phyloP scores from a whole-genome alignment of 148 eudicot genomes.

The Selenicereus undatus region DNA sequence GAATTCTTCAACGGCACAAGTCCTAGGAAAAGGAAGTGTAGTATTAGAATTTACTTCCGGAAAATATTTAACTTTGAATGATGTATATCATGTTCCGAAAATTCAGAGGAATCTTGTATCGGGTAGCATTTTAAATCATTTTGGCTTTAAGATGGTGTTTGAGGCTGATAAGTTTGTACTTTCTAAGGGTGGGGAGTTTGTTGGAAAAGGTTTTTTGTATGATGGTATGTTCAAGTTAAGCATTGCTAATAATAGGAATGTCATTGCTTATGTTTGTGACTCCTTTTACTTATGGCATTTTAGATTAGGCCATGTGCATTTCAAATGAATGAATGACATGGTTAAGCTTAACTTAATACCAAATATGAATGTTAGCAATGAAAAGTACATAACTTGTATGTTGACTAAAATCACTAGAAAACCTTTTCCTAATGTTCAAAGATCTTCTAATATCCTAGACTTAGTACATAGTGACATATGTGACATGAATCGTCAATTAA shows the following conservation, averaged over 20 bases:
- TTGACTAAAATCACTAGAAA: neutral
- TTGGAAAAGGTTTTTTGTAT: neutral
- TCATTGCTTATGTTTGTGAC: neutral
- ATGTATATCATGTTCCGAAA: neutral
- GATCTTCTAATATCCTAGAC: no score
- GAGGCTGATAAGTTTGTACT: neutral
- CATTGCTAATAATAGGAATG: neutral
- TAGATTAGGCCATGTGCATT: constrained; percentile 3
- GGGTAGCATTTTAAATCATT: neutral
- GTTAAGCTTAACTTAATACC: neutral
- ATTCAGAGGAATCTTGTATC: neutral
- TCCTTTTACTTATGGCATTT: neutral
- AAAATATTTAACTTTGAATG: neutral
- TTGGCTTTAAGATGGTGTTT: neutral
- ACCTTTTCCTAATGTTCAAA: no score
- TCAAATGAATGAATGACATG: neutral
- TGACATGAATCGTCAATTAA: neutral
- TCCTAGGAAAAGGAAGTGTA: neutral
- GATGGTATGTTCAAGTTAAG: neutral
- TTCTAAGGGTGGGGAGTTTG: neutral
- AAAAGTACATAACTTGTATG: neutral
- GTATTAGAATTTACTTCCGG: neutral
- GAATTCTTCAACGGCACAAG: neutral
- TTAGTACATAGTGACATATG: neutral
- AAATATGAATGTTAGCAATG: neutral